Percentiles rank a stretch among this genome's conserved stretches.
Conservation (phyloP, 345 rosid species). For the Citrus reticulata region DNA sequence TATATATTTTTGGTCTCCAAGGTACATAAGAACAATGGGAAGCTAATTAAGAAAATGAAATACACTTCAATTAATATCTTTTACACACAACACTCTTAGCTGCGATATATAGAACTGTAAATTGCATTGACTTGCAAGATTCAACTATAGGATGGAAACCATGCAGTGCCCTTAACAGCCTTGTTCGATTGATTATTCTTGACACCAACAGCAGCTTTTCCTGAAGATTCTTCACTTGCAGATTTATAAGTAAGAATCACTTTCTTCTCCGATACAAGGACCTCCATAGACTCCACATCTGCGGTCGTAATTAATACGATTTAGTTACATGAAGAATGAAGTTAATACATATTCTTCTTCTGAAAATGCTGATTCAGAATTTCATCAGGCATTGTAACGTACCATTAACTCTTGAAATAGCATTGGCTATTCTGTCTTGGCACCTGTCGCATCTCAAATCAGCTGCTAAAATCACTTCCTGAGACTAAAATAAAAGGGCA, state of each 20-base stretch:
- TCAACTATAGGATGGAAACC: background rate
- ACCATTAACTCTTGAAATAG: constrained; percentile 27
- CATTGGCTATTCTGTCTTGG: constrained; percentile 23
- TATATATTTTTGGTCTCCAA: no score
- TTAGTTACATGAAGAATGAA: background rate
- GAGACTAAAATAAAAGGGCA: background rate
- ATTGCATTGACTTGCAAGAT: background rate
- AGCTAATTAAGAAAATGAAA: background rate
- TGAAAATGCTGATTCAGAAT: no score
- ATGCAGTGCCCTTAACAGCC: background rate
- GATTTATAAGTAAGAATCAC: constrained; percentile 20
- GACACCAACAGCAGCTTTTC: background rate
- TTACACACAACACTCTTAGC: background rate
- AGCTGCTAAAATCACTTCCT: constrained; percentile 31
- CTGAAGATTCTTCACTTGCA: background rate
- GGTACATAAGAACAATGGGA: background rate
- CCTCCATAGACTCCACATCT: constrained; percentile 26
- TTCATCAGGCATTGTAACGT: background rate
- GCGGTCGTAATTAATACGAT: background rate
- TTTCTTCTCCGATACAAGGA: constrained; percentile 23
- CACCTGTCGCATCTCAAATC: constrained; percentile 24
- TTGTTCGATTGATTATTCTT: background rate
- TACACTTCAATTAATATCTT: background rate
- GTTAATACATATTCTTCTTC: no score
- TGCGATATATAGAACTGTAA: background rate